phyloP scores from a whole-genome alignment of 164 flowering plant genomes.

The grape (Vitis vinifera) region ASM3070453v1 NC_081810.1:6949001-6949500 shows the following conservation, averaged over 20 bases:
- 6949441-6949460: conserved; percentile 99
- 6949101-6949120: too few species aligned
- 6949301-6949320: conserved; percentile 98
- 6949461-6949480: conserved; percentile 93
- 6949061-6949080: too few species aligned
- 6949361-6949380: conserved; percentile 93
- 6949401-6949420: conserved; percentile 99
- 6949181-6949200: too few species aligned
- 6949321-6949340: conserved; percentile 94
- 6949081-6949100: too few species aligned
- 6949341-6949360: conserved; percentile 89
- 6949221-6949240: not conserved
- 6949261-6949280: conserved; percentile 11
- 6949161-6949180: too few species aligned
- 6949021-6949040: too few species aligned
- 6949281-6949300: conserved; percentile 90
- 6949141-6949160: too few species aligned
- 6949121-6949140: too few species aligned
- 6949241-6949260: not conserved
- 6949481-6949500: conserved; percentile 98
- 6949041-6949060: too few species aligned
- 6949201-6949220: too few species aligned
- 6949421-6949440: conserved; percentile 90
- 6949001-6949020: too few species aligned
- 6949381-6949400: conserved; percentile 97